Percentiles rank a stretch among this genome's conserved stretches.
Conservation (phyloP, 192 early-diverging fungal species). For the Coemansia sp. region DNA sequence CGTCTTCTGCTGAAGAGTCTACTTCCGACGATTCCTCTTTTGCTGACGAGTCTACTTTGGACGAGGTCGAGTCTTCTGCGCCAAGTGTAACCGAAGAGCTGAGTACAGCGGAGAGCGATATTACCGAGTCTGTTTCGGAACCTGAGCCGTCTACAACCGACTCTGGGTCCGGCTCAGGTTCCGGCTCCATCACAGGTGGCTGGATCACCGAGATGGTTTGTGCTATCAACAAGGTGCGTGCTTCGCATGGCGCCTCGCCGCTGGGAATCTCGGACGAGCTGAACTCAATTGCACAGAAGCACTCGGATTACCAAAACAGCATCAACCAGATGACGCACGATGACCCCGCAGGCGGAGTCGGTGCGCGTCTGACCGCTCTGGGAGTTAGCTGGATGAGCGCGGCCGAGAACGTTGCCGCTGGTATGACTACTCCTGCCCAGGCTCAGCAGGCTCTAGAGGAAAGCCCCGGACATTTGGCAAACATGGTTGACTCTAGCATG, state of each 20-base stretch:
- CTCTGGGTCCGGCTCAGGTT: not conserved
- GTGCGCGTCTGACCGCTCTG: conserved; percentile 26
- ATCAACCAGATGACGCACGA: conserved; percentile 53
- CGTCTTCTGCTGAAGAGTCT: not conserved
- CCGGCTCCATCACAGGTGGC: conserved; percentile 13
- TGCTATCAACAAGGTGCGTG: conserved; percentile 43
- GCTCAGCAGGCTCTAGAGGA: conserved; percentile 49
- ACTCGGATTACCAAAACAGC: conserved; percentile 54
- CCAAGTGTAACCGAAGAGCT: not conserved
- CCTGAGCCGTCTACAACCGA: not conserved
- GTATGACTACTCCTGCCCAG: conserved; percentile 26
- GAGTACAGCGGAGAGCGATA: not conserved
- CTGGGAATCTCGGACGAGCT: conserved; percentile 35
- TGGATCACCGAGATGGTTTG: conserved; percentile 47
- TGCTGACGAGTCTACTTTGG: not conserved
- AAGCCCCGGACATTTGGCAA: conserved; percentile 55
- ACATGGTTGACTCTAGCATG: conserved; percentile 51
- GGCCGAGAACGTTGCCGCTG: conserved; percentile 56
- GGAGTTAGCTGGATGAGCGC: conserved; percentile 35
- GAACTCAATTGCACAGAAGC: conserved; percentile 36
- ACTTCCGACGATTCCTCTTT: not conserved
- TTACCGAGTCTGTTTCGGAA: not conserved
- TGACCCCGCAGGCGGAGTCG: conserved; percentile 41
- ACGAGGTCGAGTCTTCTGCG: not conserved
- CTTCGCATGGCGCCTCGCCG: conserved; percentile 21